Conservation (phyloP, 2,329 filamentous ascomycete genomes). For the Aspergillus udagawae region DNA sequence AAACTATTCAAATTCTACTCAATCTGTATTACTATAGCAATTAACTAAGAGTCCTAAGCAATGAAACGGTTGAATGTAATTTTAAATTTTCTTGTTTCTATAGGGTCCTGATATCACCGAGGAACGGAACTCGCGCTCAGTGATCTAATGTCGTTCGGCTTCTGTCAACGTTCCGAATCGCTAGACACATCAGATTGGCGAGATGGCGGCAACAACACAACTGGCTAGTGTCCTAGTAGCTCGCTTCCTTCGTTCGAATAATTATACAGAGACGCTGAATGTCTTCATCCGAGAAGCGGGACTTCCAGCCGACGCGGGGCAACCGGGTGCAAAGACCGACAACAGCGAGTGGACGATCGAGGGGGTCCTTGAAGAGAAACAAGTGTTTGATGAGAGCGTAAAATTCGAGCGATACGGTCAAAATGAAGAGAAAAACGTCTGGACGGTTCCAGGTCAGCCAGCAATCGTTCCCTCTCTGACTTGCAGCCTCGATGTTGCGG, state of each 20-base stretch:
- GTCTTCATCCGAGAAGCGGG: conserved; percentile 57
- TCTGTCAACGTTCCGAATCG: background rate
- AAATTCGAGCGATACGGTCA: conserved; percentile 54
- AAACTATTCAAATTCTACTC: background rate
- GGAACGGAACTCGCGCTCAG: background rate
- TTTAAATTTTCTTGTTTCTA: background rate
- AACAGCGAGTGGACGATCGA: conserved; percentile 54
- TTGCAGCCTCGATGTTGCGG: background rate
- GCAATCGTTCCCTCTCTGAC: background rate
- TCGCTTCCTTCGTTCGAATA: conserved; percentile 41
- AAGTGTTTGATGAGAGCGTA: conserved; percentile 52
- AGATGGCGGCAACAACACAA: background rate
- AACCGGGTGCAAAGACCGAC: conserved; percentile 13
- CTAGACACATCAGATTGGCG: background rate
- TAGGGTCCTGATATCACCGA: background rate
- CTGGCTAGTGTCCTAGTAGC: conserved; percentile 38
- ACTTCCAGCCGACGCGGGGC: conserved; percentile 49
- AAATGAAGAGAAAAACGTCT: conserved; percentile 40
- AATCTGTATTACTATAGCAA: background rate
- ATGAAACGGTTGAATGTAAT: background rate
- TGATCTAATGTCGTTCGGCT: background rate
- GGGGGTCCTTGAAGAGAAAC: conserved; percentile 58
- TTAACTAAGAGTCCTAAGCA: background rate
- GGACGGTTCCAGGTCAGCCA: conserved; percentile 45
- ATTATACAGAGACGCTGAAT: conserved; percentile 50